Percentiles rank a stretch among this genome's conserved stretches.
Evolutionary conservation across 768 basidiomycete genomes (phyloP).

Genomic region (Macrocybe gigantea): DNA sequence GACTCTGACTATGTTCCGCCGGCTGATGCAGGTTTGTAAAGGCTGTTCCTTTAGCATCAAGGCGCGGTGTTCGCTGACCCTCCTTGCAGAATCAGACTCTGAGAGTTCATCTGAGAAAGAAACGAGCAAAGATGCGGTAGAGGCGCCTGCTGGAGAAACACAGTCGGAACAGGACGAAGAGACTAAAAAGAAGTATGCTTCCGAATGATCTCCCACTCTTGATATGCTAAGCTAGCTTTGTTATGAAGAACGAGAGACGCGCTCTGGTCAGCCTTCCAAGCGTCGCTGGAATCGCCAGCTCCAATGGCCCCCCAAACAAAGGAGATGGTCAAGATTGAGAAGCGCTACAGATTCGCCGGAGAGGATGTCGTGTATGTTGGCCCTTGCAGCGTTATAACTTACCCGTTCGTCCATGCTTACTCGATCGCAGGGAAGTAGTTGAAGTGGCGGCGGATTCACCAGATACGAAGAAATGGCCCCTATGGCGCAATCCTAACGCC

Average conservation of each 20-base stretch:
- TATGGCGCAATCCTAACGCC: conserved; percentile 29
- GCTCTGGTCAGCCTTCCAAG: conserved; percentile 67
- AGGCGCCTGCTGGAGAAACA: too few relatives aligned
- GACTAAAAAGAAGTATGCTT: conserved; percentile 38
- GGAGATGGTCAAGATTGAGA: conserved; percentile 61
- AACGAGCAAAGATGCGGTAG: too few relatives aligned
- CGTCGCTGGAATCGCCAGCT: conserved; percentile 39
- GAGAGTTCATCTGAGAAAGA: too few relatives aligned
- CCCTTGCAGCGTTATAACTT: conserved; percentile 1
- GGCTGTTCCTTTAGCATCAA: conserved; percentile 25
- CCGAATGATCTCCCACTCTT: background rate
- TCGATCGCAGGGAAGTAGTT: conserved; percentile 54
- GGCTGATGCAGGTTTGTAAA: conserved; percentile 35
- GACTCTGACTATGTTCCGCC: conserved; percentile 68
- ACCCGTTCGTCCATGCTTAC: conserved; percentile 3
- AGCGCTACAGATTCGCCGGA: conserved; percentile 70
- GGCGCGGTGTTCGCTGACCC: conserved; percentile 21
- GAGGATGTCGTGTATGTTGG: conserved; percentile 54
- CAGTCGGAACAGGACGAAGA: conserved; percentile 25
- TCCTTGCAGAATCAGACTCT: conserved; percentile 3
- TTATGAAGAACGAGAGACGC: conserved; percentile 48
- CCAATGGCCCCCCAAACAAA: conserved; percentile 14
- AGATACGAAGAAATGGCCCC: conserved; percentile 75
- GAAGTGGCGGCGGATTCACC: conserved; percentile 69
- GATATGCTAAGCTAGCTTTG: conserved; percentile 4